A percentile compares a stretch with the other conserved stretches of the same genome.
These are phyloP conservation scores for Xerocomellus chrysenteron DNA, from an alignment of 768 basidiomycete species.

Conservation along the genomic window DNA sequence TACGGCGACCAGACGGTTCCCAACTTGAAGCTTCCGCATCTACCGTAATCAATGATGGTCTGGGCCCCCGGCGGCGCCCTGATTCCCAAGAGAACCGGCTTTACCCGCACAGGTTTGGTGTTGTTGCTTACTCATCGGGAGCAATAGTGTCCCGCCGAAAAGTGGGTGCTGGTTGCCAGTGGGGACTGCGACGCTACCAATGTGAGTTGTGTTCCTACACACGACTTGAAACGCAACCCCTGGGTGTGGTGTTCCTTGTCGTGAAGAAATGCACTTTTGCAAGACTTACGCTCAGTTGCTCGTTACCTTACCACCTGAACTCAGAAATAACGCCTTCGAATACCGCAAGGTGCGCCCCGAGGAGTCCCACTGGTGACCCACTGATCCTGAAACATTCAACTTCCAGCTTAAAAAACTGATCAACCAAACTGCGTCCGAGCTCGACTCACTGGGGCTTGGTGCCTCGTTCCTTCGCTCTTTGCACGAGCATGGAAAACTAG, in stretches of 20 bases:
- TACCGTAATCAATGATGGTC: too few species aligned
- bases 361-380: not conserved
- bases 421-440: conserved; percentile 76
- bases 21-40: too few species aligned
- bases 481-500: not conserved
- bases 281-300: conserved; percentile 67
- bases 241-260: not conserved
- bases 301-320: conserved; percentile 68
- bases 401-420: conserved; percentile 87
- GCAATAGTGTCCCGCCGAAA: too few species aligned
- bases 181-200: not conserved
- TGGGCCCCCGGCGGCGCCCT: too few species aligned
- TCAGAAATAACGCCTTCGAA: conserved; percentile 79
- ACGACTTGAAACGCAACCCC: not conserved
- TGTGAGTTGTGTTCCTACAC: not conserved
- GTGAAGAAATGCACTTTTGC: conserved; percentile 62
- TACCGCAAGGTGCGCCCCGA: conserved; percentile 63
- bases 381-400: not conserved
- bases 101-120: too few species aligned
- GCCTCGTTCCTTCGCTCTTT: conserved; percentile 47
- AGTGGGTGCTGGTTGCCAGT: too few species aligned
- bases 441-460: conserved; percentile 64
- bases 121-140: too few species aligned
- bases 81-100: too few species aligned
- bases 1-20: too few species aligned